Evolutionary conservation across 2,329 filamentous ascomycete genomes (phyloP), one percentile per base, ranked within the genome.

Genomic region (Colletotrichum truncatum): DNA sequence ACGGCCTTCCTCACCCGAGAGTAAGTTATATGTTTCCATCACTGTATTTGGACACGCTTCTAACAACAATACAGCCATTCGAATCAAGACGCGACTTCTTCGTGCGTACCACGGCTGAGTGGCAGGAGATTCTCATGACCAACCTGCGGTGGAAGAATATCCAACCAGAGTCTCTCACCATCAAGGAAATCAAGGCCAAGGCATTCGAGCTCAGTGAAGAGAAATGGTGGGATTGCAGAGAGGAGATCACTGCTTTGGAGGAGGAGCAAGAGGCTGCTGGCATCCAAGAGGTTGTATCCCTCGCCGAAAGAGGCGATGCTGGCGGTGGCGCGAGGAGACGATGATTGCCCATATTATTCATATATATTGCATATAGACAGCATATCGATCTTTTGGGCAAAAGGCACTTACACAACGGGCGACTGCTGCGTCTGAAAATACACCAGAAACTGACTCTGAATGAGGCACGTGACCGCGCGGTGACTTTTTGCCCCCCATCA

Each of bases 141-240:
- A 90, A 87, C 69, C 80, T 96, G 64, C 87, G 89, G 67, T 89
- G 88, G 81, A 90, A 89, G 76, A 87, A 87, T 32, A 82, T 88
- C 45, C 86, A 89, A 69, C 86, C 87, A 3, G 91, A 92, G 76
- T 85, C 88, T 39, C 85, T 93, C 69, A 84, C 88, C 0, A 83
- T 97, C 73, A 99, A 99, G 83, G 96, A 98, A 81, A 89, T 98
- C 73, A 94, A 97, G 77, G 91, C 94, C 73, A 90, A 89, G 75
- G 96, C 94, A 1, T 99, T 98, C 76, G 91, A 93, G 74, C 85
- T 93, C 69, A 94, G 94, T 39, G 96, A 99, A 78, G 92, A 94
- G 80, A 97, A 97, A 77, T 99, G 96, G 96, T 99, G 96, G 96
- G 96, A 98, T 83, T 94, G 91, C 75, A 87, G 96, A 72, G 96